Percentiles rank a stretch among this genome's conserved stretches.
Evolutionary conservation across 2,329 filamentous ascomycete genomes (phyloP).

Genomic region (Diaporthe helianthi): DNA sequence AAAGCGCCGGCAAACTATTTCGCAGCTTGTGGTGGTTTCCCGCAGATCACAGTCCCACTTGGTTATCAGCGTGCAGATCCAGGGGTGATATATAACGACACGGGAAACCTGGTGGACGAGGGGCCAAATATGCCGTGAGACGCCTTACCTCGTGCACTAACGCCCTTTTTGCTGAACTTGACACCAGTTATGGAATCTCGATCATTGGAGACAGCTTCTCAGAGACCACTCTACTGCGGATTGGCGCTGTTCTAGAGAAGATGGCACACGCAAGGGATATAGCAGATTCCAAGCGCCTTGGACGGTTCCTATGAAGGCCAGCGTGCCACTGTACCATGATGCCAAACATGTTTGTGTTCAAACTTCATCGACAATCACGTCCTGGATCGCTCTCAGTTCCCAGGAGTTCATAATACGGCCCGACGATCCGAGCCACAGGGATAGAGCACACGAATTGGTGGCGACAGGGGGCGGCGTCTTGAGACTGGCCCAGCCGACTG

Average conservation of each 20-base stretch:
- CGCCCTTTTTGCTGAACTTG: not conserved
- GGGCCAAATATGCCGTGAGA: not conserved
- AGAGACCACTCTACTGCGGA: not conserved
- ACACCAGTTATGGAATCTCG: not conserved
- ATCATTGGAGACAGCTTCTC: not conserved
- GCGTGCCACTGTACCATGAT: not conserved
- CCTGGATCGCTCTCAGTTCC: not conserved
- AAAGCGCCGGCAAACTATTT: not conserved
- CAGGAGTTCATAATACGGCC: not conserved
- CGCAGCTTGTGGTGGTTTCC: not conserved
- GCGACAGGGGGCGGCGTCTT: not conserved
- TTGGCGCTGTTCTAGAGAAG: not conserved
- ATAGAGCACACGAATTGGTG: not conserved
- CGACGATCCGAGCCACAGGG: not conserved
- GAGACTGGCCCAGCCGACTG: not conserved
- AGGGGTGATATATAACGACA: not conserved
- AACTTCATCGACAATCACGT: not conserved
- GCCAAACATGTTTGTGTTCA: not conserved
- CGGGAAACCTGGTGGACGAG: not conserved
- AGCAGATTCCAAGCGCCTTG: not conserved
- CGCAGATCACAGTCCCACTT: not conserved
- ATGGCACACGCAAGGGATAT: not conserved
- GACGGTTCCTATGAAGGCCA: not conserved
- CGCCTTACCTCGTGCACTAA: not conserved
- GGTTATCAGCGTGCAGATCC: constrained; percentile 17